Evolutionary conservation across 2,329 filamentous ascomycete species (phyloP), one percentile per base, ranked within the genome.

Genomic region (Nigrospora sphaerica): DNA sequence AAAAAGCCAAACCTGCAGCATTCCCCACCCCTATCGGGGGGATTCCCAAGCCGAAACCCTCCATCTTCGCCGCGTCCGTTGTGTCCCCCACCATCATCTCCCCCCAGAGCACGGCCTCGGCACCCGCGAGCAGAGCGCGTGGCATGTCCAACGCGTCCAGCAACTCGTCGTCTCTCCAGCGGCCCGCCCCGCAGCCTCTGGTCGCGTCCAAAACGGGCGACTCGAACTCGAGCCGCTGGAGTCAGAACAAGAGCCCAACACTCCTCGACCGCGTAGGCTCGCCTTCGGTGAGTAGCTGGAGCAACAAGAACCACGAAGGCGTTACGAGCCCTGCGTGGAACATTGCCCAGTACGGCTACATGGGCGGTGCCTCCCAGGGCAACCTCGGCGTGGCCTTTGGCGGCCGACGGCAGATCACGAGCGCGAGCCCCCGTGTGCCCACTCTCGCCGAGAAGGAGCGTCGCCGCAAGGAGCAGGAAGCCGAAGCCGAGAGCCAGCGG

Each of bases 321-420:
- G 77, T 76, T 39, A 96, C 91, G 2, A 77, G 84, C 23, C 93
- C 93, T 0, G 93, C 93, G 2, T 98, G 93, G 93, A 98, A 97
- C 62, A 97, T 97, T 56, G 86, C 91, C 47, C 93, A 98, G 63
- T 98, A 98, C 62, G 91, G 93, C 9, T 98, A 96, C 67, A 93
- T 97, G 86, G 93, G 93, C 48, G 93, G 93, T 42, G 93, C 93
- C 23, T 96, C 88, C 59, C 93, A 98, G 64, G 92, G 89, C 3
- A 97, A 95, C 57, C 82, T 96, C 51, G 93, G 93, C 16, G 89
- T 98, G 56, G 82, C 88, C 12, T 97, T 97, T 66, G 93, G 93
- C 46, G 88, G 85, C 16, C 81, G 91, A 57, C 81, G 93, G 49
- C 93, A 98, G 68, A 97, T 98, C 62, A 97, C 91, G 10, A 89